Base-by-base conservation (phyloP, 441 rosid genomes). In the Capsella rubella region DNA sequence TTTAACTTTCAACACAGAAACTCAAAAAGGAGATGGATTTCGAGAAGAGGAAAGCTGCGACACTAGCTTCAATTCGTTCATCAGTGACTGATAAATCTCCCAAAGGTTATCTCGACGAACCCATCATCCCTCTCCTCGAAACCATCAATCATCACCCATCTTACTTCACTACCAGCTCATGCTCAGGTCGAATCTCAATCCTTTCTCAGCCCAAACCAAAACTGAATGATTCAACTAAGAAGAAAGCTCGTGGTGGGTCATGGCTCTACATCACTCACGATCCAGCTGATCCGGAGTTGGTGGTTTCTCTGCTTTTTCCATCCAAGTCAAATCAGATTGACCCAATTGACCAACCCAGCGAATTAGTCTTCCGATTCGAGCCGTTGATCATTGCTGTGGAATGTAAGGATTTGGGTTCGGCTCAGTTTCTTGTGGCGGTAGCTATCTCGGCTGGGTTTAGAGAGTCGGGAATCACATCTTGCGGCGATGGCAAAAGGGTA, bases 161-260 rank as follows among this genome's bases (percentile, higher is more conserved):
- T 10, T 95, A 84, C 89, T 95, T 85, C 90, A 92, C 97, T 69
- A 92, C 97, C 59, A 90, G 97, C 67, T 92, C 97, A 39, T 95
- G 97, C 85, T 92, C 97, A 72, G 97, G 97, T 67, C 96, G 98
- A 34, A 82, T 95, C 83, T 92, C 97, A 7, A 85, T 95, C 77
- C 87, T 90, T 62, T 84, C 96, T 31, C 93, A 89, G 4, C 95
- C 97, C 28, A 73, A 68, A 52, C 47, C 27, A 2, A 64, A 75
- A 62, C 13, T 59, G 43, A 13, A 63, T 28, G 8, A 69, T 28
- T 3, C 74, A 29, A 25, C 78, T 56, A 82, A 71, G 74, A 89
- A 82, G 74, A 93, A 93, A 82, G 91, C 97, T 42, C 87, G 94
- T 13, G 98, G 98, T 3, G 98, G 99, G 4, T 74, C 95, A 6